phyloP scores from a whole-genome alignment of 140 eudicot species.

The Bidens hawaiensis region DNA sequence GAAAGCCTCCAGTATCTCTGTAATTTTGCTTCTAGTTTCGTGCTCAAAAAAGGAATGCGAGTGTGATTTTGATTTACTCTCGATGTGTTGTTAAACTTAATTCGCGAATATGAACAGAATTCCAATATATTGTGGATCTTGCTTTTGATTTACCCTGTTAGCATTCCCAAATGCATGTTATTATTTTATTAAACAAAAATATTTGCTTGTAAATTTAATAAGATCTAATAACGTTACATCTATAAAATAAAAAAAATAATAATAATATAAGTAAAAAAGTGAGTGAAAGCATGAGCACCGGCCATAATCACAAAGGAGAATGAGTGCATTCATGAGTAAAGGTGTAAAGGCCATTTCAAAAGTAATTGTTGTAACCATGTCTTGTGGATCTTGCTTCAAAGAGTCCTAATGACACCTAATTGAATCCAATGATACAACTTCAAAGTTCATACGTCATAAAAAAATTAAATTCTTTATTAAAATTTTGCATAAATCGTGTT shows the following conservation, averaged over 20 bases:
- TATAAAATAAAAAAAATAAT: neutral
- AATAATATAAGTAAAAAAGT: conserved; percentile 15
- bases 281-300: conserved; percentile 28
- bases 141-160: neutral
- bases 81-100: conserved; percentile 1
- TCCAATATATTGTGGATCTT: neutral
- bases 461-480: neutral
- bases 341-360: conserved; percentile 35
- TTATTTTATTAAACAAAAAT: too few relatives aligned
- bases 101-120: neutral
- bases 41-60: neutral
- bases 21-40: conserved; percentile 10
- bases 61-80: neutral
- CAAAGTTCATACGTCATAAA: conserved; percentile 8
- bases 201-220: neutral
- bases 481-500: neutral
- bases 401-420: conserved; percentile 12
- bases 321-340: conserved; percentile 39
- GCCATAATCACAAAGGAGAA: conserved; percentile 25
- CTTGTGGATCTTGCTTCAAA: conserved; percentile 34
- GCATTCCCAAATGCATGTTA: neutral
- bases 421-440: conserved; percentile 28
- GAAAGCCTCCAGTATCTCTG: conserved; percentile 38
- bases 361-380: conserved; percentile 29
- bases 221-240: neutral